phyloP scores from a whole-genome alignment of 2,329 filamentous ascomycete genomes.

The Trichophyton verrucosum region DNA sequence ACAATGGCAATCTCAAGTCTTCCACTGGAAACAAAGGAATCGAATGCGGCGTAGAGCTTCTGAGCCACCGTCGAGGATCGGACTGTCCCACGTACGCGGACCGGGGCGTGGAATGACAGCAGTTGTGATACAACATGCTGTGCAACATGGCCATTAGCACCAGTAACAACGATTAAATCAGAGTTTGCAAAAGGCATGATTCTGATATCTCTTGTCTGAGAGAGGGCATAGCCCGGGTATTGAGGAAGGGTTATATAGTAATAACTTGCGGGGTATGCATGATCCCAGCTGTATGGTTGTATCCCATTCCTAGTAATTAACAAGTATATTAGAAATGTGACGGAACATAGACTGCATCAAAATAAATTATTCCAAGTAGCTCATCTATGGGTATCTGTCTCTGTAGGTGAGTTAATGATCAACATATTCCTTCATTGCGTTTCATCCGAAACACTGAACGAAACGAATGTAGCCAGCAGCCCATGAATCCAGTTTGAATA shows the following conservation, averaged over 20 bases:
- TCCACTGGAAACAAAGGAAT: not conserved
- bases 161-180: not conserved
- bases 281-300: not conserved
- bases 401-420: no score
- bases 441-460: no score
- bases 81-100: not conserved
- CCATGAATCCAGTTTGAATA: no score
- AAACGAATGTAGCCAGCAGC: no score
- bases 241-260: not conserved
- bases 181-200: not conserved
- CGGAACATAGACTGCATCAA: not conserved
- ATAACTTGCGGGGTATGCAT: not conserved
- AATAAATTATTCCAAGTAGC: no score
- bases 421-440: no score
- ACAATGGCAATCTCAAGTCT: not conserved
- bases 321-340: not conserved
- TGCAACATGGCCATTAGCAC: not conserved
- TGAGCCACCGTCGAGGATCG: not conserved
- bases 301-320: not conserved
- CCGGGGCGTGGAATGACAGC: not conserved
- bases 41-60: not conserved
- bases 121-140: not conserved
- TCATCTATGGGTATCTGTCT: no score
- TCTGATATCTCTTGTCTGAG: not conserved
- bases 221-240: not conserved